Conservation (phyloP, 2,329 filamentous ascomycete species). For the Didymella segeticola region DNA sequence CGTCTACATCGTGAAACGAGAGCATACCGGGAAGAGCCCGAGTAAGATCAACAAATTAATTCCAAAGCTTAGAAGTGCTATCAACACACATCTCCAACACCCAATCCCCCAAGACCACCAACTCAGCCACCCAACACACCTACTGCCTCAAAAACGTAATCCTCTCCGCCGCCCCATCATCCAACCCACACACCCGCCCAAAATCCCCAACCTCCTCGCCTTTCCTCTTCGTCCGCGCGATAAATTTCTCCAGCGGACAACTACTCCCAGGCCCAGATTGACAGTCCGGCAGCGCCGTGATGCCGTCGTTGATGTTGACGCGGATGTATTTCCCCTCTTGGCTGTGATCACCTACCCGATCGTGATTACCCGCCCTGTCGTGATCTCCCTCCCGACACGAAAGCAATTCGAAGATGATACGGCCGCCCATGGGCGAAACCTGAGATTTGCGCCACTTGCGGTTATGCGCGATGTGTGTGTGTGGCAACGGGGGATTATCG, state of each 20-base stretch:
- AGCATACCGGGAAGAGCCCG: too few species aligned
- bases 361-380: neutral
- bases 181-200: slow-evolving; percentile 56
- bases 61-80: too few species aligned
- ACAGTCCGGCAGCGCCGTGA: slow-evolving; percentile 58
- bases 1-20: too few species aligned
- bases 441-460: slow-evolving; percentile 63
- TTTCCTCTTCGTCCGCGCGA: slow-evolving; percentile 48
- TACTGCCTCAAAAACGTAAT: slow-evolving; percentile 61
- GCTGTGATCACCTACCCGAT: neutral
- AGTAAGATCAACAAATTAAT: too few species aligned
- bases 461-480: slow-evolving; percentile 51
- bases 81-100: too few species aligned
- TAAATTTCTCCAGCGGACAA: slow-evolving; percentile 57
- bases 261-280: slow-evolving; percentile 55
- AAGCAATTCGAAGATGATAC: slow-evolving; percentile 62
- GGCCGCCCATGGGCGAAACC: slow-evolving; percentile 64
- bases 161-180: slow-evolving; percentile 46
- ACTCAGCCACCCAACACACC: too few species aligned
- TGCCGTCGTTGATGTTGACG: slow-evolving; percentile 64
- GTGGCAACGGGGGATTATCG: slow-evolving; percentile 55
- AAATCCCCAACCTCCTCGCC: slow-evolving; percentile 57
- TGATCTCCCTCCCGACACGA: too few species aligned
- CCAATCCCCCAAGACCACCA: too few species aligned
- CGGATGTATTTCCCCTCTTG: slow-evolving; percentile 52